Base-by-base conservation (phyloP, 345 rosid species). In the Rhizophora apiculata region DNA sequence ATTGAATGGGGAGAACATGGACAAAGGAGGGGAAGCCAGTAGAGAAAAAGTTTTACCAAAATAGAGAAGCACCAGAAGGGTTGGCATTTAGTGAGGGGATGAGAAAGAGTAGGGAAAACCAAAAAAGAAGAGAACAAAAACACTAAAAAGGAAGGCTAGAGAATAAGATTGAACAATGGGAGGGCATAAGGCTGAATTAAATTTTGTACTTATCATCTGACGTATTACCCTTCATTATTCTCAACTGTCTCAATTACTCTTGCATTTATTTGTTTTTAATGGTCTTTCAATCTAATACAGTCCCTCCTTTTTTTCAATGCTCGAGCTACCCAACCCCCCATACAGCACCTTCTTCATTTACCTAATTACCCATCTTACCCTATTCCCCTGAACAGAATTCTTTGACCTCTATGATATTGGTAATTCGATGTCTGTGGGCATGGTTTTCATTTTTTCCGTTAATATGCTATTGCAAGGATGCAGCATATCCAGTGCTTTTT, bases 201-300 rank as follows among this genome's bases (percentile, higher is more conserved):
- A 88, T 56, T 81, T 83, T 88, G 89, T 88, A 85, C 86, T 86
- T 88, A 84, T 87, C 90, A 84, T 89, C 85, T 89, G 96, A 91
- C 85, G 90, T 82, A 85, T 84, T 82, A 76, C 71, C 84, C 85
- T 83, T 91, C 89, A 81, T 88, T 85, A 86, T 88, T 86, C 89
- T 90, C 99, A 89, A 92, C 91, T 68, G 96, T 81, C 91, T 83
- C 97, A 85, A 85, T 92, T 88, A 95, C 96, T 87, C 72, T 81
- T 78, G 96, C 99, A 95, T 95, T 92, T 84, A 92, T 85, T 79
- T 82, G 89, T 79, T 95, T 85, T 84, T 88, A 95, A 87, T 86
- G 88, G 80, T 74, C 81, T 78, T 86, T 83, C 87, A 83, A 86
- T 84, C 92, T 74, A 70, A 76, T 68, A 62, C 78, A 68, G 78